Percentiles rank a stretch among this genome's conserved stretches.
These are phyloP conservation scores for Dianthus caryophyllus DNA, from an alignment of 148 eudicot genomes.

Conservation along the genomic window DNA sequence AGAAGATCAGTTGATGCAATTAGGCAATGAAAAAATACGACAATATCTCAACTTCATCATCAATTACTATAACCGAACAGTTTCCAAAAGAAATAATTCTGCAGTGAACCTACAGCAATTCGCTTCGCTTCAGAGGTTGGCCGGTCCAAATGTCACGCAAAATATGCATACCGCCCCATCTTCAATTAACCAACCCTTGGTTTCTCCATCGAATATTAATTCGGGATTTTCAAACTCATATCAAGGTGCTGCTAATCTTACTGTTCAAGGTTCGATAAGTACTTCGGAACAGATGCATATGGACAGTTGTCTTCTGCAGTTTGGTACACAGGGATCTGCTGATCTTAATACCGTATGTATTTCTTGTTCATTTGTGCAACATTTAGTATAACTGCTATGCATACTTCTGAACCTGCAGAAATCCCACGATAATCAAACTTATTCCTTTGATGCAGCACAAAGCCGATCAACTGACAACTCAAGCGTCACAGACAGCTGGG, in stretches of 20 bases:
- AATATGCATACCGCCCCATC: not conserved
- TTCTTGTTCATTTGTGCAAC: not conserved
- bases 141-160: not conserved
- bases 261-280: not conserved
- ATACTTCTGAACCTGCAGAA: no score
- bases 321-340: not conserved
- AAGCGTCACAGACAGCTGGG: not conserved
- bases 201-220: slow-evolving; percentile 1
- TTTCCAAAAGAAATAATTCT: not conserved
- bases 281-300: not conserved
- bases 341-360: slow-evolving; percentile 6
- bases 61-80: not conserved
- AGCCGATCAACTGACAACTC: not conserved
- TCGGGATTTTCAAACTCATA: not conserved
- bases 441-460: slow-evolving; percentile 10
- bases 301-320: not conserved
- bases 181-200: not conserved
- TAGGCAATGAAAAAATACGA: not conserved
- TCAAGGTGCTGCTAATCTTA: not conserved
- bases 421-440: no score
- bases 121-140: not conserved
- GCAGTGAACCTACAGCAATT: slow-evolving; percentile 2
- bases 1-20: slow-evolving; percentile 1
- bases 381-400: no score
- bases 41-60: not conserved